Conservation (phyloP, 257 asterid species). For the Salvia splendens region DNA sequence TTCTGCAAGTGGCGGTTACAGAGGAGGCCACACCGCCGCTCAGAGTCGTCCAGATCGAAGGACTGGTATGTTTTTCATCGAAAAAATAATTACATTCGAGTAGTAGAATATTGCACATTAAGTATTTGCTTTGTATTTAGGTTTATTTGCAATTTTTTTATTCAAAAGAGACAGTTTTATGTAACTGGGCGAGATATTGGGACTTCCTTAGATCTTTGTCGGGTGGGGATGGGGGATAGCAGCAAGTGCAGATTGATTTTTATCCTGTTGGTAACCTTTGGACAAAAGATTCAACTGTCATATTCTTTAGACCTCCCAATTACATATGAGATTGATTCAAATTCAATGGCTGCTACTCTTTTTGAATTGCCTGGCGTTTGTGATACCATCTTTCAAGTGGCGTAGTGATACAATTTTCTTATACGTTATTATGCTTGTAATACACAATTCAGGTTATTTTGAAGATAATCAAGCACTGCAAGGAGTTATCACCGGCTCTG, state of each 20-base stretch:
- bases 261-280: conserved; percentile 4
- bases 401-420: neutral
- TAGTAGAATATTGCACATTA: neutral
- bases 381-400: neutral
- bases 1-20: conserved; percentile 83
- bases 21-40: conserved; percentile 89
- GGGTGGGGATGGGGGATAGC: neutral
- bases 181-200: neutral
- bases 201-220: neutral
- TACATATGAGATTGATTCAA: conserved; percentile 4
- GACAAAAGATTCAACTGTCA: neutral
- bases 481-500: conserved; percentile 91
- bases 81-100: neutral
- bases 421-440: neutral
- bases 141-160: neutral
- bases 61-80: conserved; percentile 55
- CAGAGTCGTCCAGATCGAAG: conserved; percentile 97
- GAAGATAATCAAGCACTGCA: conserved; percentile 94
- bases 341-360: neutral
- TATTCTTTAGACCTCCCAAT: neutral
- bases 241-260: neutral
- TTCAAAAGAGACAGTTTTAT: neutral
- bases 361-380: neutral
- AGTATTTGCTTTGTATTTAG: neutral
- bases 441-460: conserved; percentile 62